These are phyloP conservation scores for Chimonanthus praecox DNA, from an alignment of 164 flowering plant species.

Conservation along the genomic window DNA sequence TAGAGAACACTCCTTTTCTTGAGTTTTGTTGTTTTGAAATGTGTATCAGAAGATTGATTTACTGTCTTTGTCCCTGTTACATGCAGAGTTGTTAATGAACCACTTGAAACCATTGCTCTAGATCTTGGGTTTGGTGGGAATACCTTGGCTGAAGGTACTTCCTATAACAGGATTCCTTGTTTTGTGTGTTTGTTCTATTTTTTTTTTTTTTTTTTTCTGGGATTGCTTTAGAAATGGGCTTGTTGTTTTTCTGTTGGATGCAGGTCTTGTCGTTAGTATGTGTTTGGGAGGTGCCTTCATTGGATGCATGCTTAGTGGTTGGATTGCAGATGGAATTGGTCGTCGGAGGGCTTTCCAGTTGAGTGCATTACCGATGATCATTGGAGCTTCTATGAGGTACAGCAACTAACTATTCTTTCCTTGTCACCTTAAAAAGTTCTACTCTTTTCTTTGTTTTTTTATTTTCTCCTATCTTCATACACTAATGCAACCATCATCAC, in stretches of 20 bases:
- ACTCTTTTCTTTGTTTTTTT: too few relatives aligned
- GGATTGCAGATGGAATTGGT: conserved; percentile 84
- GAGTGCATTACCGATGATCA: conserved; percentile 88
- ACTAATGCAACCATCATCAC: too few relatives aligned
- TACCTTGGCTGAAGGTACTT: conserved; percentile 78
- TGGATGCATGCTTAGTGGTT: conserved; percentile 85
- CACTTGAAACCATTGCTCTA: conserved; percentile 75
- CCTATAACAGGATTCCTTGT: background rate
- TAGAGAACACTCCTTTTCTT: background rate
- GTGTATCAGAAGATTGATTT: background rate
- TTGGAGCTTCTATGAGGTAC: conserved; percentile 86
- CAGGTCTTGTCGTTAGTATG: conserved; percentile 94
- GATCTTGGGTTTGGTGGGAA: conserved; percentile 89
- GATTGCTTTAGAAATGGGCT: background rate
- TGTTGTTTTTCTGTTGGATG: conserved; percentile 14
- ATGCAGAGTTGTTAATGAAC: conserved; percentile 87
- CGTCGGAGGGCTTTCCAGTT: conserved; percentile 92
- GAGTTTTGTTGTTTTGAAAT: background rate
- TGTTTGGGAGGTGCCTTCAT: conserved; percentile 88
- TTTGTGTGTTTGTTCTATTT: background rate
- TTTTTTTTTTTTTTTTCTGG: background rate
- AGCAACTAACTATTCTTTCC: background rate
- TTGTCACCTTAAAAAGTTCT: background rate
- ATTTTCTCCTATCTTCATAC: too few relatives aligned
- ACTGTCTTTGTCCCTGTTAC: background rate